Conservation (phyloP, 192 early-diverging fungal genomes). For the Polychytrium aggregatum region DNA sequence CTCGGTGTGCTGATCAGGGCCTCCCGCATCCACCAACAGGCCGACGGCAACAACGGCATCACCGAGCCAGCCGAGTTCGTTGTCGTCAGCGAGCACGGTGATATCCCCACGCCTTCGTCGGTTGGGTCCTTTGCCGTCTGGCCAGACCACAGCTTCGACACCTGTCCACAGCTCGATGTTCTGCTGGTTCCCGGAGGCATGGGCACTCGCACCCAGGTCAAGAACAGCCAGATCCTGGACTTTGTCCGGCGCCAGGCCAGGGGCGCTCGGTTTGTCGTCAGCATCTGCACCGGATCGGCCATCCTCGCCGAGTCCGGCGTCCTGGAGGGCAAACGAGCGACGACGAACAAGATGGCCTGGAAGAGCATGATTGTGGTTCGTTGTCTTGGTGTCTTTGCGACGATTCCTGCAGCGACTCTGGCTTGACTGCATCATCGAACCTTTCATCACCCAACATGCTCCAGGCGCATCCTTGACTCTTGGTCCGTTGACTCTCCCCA, state of each 20-base stretch:
- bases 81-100: not conserved
- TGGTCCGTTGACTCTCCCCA: no score
- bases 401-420: no score
- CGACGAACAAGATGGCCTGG: constrained; percentile 20
- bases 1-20: constrained; percentile 12
- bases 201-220: constrained; percentile 8
- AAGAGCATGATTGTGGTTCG: no score
- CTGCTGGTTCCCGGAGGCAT: constrained; percentile 23
- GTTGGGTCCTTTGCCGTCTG: constrained; percentile 5
- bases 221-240: constrained; percentile 6
- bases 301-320: constrained; percentile 16
- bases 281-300: constrained; percentile 22
- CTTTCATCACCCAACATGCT: not conserved
- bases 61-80: not conserved
- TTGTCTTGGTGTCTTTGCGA: no score
- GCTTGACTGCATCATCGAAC: no score
- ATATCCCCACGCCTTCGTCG: not conserved
- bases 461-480: no score
- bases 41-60: no score
- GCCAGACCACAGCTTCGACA: constrained; percentile 2
- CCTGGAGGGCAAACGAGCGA: constrained; percentile 13
- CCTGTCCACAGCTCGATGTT: constrained; percentile 20
- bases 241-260: constrained; percentile 8
- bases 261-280: constrained; percentile 1
- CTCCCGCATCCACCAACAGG: not conserved